Evolutionary conservation across 192 early-diverging fungal genomes (phyloP).

Genomic region (Umbelopsis vinacea): DNA sequence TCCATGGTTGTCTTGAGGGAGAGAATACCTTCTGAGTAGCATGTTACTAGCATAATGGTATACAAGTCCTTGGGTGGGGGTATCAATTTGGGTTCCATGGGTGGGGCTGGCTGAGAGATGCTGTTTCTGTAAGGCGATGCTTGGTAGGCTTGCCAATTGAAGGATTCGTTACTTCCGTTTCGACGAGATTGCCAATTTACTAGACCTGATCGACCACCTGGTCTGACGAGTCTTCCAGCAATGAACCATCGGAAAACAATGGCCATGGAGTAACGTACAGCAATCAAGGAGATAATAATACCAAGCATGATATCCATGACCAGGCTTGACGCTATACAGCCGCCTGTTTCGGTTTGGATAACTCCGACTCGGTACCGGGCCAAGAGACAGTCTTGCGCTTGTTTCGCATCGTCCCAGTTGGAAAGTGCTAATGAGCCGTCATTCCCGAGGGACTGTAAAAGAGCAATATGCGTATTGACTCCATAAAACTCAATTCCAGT

Average conservation of each 20-base stretch:
- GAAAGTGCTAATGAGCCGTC: conserved; percentile 36
- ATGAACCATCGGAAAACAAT: conserved; percentile 63
- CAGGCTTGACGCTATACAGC: conserved; percentile 61
- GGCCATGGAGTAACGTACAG: conserved; percentile 67
- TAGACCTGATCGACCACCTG: conserved; percentile 57
- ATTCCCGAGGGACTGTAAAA: conserved; percentile 29
- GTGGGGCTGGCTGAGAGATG: not conserved
- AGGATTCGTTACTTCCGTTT: conserved; percentile 35
- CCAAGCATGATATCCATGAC: conserved; percentile 58
- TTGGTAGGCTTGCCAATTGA: conserved; percentile 19
- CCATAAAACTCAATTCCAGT: conserved; percentile 26
- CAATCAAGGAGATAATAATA: conserved; percentile 59
- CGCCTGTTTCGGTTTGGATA: conserved; percentile 55
- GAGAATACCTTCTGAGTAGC: conserved; percentile 88
- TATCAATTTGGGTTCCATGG: not conserved
- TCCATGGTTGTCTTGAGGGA: conserved; percentile 83
- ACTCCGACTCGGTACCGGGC: conserved; percentile 54
- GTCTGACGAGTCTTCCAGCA: conserved; percentile 53
- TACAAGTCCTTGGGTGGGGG: conserved; percentile 53
- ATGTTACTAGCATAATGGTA: conserved; percentile 83
- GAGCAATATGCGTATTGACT: conserved; percentile 15
- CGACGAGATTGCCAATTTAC: conserved; percentile 46
- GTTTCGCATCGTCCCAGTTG: conserved; percentile 28
- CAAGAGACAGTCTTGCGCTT: conserved; percentile 48
- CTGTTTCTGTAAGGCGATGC: not conserved